Evolutionary conservation across 1,284 basidiomycete species (phyloP).

Genomic region (Pseudozyma sp.): DNA sequence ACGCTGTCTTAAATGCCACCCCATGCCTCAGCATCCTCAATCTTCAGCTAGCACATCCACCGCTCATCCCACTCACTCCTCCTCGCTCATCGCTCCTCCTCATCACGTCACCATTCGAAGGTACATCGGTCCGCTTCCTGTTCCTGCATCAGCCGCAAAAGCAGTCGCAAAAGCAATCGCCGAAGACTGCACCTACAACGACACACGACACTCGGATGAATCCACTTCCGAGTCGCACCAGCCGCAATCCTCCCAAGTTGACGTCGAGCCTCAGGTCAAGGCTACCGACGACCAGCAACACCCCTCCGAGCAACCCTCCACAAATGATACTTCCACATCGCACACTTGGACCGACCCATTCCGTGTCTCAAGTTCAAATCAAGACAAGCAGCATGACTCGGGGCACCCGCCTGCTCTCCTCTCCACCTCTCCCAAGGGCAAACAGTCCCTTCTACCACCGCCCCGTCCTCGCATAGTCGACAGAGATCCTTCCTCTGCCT

Average conservation of each 20-base stretch:
- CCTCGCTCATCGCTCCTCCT: slow-evolving; percentile 17
- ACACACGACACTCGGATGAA: background rate
- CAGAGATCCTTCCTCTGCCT: slow-evolving; percentile 39
- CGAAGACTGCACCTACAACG: slow-evolving; percentile 24
- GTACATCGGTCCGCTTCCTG: slow-evolving; percentile 52
- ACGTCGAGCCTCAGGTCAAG: slow-evolving; percentile 8
- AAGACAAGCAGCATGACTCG: background rate
- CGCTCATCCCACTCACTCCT: slow-evolving; percentile 16
- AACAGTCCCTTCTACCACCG: slow-evolving; percentile 3
- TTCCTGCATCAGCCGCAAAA: slow-evolving; percentile 28
- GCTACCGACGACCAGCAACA: slow-evolving; percentile 12
- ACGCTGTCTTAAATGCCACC: slow-evolving; percentile 36
- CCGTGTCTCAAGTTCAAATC: background rate
- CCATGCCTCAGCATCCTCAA: slow-evolving; percentile 23
- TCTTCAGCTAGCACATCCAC: slow-evolving; percentile 17
- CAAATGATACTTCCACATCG: background rate
- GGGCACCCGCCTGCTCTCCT: slow-evolving; percentile 1
- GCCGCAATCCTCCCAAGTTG: background rate
- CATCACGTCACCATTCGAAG: slow-evolving; percentile 29
- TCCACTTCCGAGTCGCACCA: background rate
- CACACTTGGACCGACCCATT: slow-evolving; percentile 25
- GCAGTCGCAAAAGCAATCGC: slow-evolving; percentile 43
- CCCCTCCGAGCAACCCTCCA: background rate
- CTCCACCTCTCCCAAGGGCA: slow-evolving; percentile 15
- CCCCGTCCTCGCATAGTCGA: slow-evolving; percentile 20